phyloP scores from a whole-genome alignment of 23 red algal species.

The Gracilaria vermiculophylla region DNA sequence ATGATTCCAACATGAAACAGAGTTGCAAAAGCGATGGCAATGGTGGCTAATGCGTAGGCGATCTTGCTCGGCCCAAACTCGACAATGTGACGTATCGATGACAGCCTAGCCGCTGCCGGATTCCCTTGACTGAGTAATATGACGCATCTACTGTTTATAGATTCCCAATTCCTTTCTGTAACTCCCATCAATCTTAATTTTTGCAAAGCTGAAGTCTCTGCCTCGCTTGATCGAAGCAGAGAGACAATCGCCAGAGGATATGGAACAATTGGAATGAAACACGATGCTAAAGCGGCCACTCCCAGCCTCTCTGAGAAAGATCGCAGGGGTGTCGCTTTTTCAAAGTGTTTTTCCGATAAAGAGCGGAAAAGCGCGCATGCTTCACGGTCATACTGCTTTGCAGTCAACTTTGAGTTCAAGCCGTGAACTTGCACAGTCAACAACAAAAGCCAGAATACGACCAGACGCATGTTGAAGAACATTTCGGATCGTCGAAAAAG shows the following conservation, averaged over 20 bases:
- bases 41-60: not conserved
- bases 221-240: not conserved
- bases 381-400: conserved; percentile 2
- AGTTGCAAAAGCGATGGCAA: not conserved
- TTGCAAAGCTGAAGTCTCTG: not conserved
- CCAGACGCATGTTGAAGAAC: not conserved
- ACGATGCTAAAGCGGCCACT: not conserved
- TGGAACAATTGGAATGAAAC: conserved; percentile 8
- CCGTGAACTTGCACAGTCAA: not conserved
- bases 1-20: not conserved
- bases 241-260: conserved; percentile 4
- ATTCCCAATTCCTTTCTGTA: conserved; percentile 17
- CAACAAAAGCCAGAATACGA: not conserved
- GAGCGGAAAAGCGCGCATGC: not conserved
- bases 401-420: not conserved
- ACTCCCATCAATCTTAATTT: not conserved
- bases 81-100: not conserved
- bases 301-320: conserved; percentile 1
- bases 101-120: not conserved
- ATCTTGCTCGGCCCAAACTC: not conserved
- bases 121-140: not conserved
- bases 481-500: not conserved
- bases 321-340: not conserved
- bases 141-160: conserved; percentile 4
- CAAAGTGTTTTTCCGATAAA: not conserved